A percentile compares a stretch with the other conserved stretches of the same genome.
phyloP scores from a whole-genome alignment of 2,329 filamentous ascomycete genomes.

The Eutypa lata region DNA sequence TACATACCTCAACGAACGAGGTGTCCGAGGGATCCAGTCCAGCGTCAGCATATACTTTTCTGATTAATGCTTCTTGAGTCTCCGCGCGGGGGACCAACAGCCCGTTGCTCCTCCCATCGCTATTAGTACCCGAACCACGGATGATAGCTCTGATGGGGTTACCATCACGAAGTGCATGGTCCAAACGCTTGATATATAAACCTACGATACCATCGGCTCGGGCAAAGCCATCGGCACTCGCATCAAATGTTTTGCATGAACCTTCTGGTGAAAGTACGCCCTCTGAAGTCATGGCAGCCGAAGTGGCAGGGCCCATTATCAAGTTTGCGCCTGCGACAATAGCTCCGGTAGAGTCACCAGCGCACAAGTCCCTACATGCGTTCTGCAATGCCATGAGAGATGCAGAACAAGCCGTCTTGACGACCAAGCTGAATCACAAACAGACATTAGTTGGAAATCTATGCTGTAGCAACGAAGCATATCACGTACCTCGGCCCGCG shows the following conservation, averaged over 20 bases:
- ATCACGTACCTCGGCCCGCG: slow-evolving; percentile 19
- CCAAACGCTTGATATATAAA: slow-evolving; percentile 39
- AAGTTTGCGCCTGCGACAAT: slow-evolving; percentile 25
- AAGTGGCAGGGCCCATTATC: slow-evolving; percentile 19
- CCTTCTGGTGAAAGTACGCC: slow-evolving; percentile 22
- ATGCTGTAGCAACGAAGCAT: background rate
- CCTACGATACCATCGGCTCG: slow-evolving; percentile 40
- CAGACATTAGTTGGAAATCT: slow-evolving; percentile 2
- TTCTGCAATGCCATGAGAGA: slow-evolving; percentile 24
- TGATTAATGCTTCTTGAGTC: slow-evolving; percentile 27
- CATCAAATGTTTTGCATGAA: slow-evolving; percentile 31
- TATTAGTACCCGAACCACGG: slow-evolving; percentile 31
- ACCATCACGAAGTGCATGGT: slow-evolving; percentile 30
- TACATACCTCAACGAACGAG: slow-evolving; percentile 20
- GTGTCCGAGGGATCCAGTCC: slow-evolving; percentile 15
- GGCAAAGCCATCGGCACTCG: slow-evolving; percentile 40
- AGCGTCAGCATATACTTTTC: slow-evolving; percentile 22
- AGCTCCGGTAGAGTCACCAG: slow-evolving; percentile 24
- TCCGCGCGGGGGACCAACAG: slow-evolving; percentile 35
- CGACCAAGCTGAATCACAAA: slow-evolving; percentile 10
- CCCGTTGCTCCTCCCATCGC: slow-evolving; percentile 36
- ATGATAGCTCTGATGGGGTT: slow-evolving; percentile 21
- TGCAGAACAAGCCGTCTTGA: slow-evolving; percentile 30
- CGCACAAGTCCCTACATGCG: slow-evolving; percentile 22
- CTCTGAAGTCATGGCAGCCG: slow-evolving; percentile 15